These are phyloP conservation scores for Cicer pinnatifidum DNA, from an alignment of 306 rosid species.

Conservation along the genomic window DNA sequence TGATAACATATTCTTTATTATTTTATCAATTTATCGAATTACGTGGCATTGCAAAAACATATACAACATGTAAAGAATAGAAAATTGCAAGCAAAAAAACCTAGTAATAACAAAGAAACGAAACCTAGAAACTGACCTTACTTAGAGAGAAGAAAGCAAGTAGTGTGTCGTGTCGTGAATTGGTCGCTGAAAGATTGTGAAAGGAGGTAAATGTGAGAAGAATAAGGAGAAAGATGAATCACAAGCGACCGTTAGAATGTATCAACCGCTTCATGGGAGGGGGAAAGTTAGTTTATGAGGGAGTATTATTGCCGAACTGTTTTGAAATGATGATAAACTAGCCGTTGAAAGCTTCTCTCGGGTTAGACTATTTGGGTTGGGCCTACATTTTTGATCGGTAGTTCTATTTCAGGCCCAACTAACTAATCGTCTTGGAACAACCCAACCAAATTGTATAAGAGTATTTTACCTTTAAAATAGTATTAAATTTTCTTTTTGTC, in stretches of 20 bases:
- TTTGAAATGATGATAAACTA: conserved; percentile 44
- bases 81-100: neutral
- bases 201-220: conserved; percentile 1
- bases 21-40: neutral
- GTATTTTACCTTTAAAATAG: too few species aligned
- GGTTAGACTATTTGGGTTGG: neutral
- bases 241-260: conserved; percentile 43
- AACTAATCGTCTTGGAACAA: neutral
- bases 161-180: conserved; percentile 15
- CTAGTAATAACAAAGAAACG: conserved; percentile 5
- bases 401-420: neutral
- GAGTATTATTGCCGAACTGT: neutral
- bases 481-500: too few species aligned
- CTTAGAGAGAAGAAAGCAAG: conserved; percentile 21
- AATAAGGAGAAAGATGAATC: conserved; percentile 29
- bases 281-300: neutral
- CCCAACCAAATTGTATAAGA: neutral
- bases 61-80: neutral
- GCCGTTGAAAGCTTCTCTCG: conserved; percentile 48
- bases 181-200: conserved; percentile 18
- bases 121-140: conserved; percentile 54
- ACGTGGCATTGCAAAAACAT: conserved; percentile 5
- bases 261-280: conserved; percentile 14
- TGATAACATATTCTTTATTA: neutral
- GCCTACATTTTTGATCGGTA: neutral